phyloP scores from a whole-genome alignment of 2,329 filamentous ascomycete species.

The Colletotrichum cereale region DNA sequence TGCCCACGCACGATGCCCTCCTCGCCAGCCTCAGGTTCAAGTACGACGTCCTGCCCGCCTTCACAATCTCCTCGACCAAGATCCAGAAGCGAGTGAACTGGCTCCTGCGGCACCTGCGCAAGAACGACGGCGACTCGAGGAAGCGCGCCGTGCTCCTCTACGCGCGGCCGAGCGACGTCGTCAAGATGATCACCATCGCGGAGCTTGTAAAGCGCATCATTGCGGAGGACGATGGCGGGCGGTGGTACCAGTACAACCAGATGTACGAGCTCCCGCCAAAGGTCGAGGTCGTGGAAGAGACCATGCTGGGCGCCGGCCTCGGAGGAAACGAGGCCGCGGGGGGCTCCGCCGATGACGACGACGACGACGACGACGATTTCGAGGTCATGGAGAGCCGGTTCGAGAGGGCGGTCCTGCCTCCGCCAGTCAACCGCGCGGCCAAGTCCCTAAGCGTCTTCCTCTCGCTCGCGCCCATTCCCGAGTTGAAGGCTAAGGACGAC shows the following conservation, averaged over 20 bases:
- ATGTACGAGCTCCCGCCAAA: constrained; percentile 61
- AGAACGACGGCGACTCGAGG: constrained; percentile 43
- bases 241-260: constrained; percentile 70
- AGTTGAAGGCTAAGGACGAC: constrained; percentile 63
- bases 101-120: constrained; percentile 58
- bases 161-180: constrained; percentile 63
- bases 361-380: constrained; percentile 60
- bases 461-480: constrained; percentile 64
- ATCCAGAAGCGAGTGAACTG: constrained; percentile 67
- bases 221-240: constrained; percentile 47
- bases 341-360: constrained; percentile 53
- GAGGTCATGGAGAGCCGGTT: constrained; percentile 70
- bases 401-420: constrained; percentile 64
- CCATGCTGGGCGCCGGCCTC: constrained; percentile 50
- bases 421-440: constrained; percentile 57
- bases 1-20: constrained; percentile 56
- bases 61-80: constrained; percentile 70
- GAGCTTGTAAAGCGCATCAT: constrained; percentile 73
- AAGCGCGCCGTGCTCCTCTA: constrained; percentile 61
- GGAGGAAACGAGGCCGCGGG: constrained; percentile 44
- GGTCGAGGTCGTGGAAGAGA: constrained; percentile 56
- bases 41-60: constrained; percentile 64
- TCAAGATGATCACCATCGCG: constrained; percentile 76
- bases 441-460: constrained; percentile 73
- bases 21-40: constrained; percentile 58